Percentiles rank a stretch among this genome's conserved stretches.
phyloP scores from a whole-genome alignment of 768 basidiomycete species.

The Lactarius vividus region DNA sequence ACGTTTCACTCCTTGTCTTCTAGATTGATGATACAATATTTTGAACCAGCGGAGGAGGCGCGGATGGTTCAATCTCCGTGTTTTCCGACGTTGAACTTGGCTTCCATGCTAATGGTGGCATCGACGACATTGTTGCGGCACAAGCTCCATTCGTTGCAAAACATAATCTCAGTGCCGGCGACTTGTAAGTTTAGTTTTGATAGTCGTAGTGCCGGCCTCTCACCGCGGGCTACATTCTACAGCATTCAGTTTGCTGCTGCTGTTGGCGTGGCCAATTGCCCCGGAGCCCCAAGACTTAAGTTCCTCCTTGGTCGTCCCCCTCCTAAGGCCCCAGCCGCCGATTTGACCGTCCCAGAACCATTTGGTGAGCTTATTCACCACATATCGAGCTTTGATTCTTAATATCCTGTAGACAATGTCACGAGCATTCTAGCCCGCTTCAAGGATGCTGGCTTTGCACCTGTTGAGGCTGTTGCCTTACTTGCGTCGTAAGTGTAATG shows the following conservation, averaged over 20 bases:
- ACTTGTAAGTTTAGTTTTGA: conserved; percentile 40
- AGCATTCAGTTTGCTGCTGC: conserved; percentile 38
- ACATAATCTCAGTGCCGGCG: conserved; percentile 42
- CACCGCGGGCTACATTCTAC: neutral
- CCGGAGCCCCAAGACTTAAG: conserved; percentile 35
- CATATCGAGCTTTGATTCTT: neutral
- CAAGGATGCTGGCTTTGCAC: conserved; percentile 36
- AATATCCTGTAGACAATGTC: conserved; percentile 30
- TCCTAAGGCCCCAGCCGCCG: conserved; percentile 25
- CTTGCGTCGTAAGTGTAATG: conserved; percentile 32
- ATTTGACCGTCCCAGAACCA: conserved; percentile 38
- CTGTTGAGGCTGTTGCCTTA: conserved; percentile 36
- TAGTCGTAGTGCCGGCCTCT: neutral
- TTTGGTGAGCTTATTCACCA: conserved; percentile 15
- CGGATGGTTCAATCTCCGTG: conserved; percentile 31
- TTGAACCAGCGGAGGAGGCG: conserved; percentile 29
- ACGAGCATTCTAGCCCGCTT: conserved; percentile 33
- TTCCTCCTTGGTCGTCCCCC: conserved; percentile 38
- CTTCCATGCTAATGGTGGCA: conserved; percentile 28
- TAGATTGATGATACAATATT: neutral
- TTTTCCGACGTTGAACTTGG: conserved; percentile 17
- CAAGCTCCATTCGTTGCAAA: conserved; percentile 42
- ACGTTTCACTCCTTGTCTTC: neutral
- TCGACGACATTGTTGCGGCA: conserved; percentile 23
- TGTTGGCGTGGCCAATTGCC: conserved; percentile 37